phyloP scores from a whole-genome alignment of 2,329 filamentous ascomycete genomes.

The Aureobasidium leucospermi region DNA sequence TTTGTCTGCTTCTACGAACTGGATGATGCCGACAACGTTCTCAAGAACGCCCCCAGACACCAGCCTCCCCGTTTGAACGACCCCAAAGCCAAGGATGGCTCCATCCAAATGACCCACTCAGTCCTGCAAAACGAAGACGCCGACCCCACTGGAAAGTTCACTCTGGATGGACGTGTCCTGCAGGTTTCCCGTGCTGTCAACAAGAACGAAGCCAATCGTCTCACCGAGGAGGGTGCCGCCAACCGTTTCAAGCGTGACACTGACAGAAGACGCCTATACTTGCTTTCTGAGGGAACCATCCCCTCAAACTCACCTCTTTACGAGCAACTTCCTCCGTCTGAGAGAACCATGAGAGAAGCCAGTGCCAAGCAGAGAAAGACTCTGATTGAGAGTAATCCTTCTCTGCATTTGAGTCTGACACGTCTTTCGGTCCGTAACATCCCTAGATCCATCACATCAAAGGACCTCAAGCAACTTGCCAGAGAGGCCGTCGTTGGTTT shows the following conservation, averaged over 20 bases:
- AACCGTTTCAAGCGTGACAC: conserved; percentile 62
- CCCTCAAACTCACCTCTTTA: conserved; percentile 70
- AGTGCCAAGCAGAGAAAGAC: conserved; percentile 82
- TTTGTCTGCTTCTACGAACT: conserved; percentile 87
- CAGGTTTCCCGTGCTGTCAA: conserved; percentile 79
- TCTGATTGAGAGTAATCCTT: conserved; percentile 84
- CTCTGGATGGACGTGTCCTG: conserved; percentile 79
- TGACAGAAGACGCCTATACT: conserved; percentile 84
- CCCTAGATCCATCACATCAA: conserved; percentile 72
- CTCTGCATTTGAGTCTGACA: conserved; percentile 79
- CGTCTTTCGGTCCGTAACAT: conserved; percentile 88
- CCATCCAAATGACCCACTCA: conserved; percentile 57
- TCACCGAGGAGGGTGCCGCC: conserved; percentile 61
- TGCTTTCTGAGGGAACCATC: conserved; percentile 81
- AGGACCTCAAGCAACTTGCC: conserved; percentile 84
- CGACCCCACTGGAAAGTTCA: conserved; percentile 79
- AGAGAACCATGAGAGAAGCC: conserved; percentile 81
- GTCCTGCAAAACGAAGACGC: conserved; percentile 79
- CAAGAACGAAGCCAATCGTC: conserved; percentile 67
- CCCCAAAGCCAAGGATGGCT: conserved; percentile 18
- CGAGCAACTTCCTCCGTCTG: conserved; percentile 65
- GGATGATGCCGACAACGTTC: conserved; percentile 67
- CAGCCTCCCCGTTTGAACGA: conserved; percentile 26
- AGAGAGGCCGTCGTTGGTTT: conserved; percentile 92
- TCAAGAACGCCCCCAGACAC: conserved; percentile 63